These are phyloP conservation scores for Chimonanthus praecox DNA, from an alignment of 164 flowering plant species.

Conservation along the genomic window DNA sequence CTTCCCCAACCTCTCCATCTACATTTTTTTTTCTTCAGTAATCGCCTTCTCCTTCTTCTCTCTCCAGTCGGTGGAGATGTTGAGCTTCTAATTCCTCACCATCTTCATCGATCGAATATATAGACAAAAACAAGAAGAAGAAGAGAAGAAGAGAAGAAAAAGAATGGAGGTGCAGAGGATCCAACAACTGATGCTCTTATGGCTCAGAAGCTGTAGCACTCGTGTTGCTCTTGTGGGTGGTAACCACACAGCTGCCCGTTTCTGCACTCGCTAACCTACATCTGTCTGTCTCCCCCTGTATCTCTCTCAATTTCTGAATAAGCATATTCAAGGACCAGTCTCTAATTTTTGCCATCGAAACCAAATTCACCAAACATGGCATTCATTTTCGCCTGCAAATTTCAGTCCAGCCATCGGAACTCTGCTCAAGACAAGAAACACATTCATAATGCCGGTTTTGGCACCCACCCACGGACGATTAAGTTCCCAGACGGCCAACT, in stretches of 20 bases:
- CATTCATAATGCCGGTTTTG: neutral
- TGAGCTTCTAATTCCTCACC: neutral
- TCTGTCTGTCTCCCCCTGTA: no score
- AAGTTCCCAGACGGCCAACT: constrained; percentile 31
- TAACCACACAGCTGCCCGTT: constrained; percentile 89
- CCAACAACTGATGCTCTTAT: constrained; percentile 48
- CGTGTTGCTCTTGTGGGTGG: constrained; percentile 94
- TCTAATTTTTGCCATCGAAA: neutral
- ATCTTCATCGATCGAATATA: neutral
- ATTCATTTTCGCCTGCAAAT: neutral
- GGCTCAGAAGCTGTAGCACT: constrained; percentile 32
- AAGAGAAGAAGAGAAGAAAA: neutral
- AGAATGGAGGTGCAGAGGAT: constrained; percentile 72
- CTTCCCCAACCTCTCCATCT: neutral
- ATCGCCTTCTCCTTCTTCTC: neutral
- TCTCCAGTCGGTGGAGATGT: neutral
- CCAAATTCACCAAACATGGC: neutral
- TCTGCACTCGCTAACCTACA: constrained; percentile 59
- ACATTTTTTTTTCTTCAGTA: neutral
- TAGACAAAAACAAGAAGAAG: neutral
- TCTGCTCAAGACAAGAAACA: neutral
- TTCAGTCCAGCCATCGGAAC: neutral
- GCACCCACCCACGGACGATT: constrained; percentile 25
- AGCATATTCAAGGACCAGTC: neutral
- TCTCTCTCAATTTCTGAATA: neutral